These are phyloP conservation scores for Penicillium italicum DNA, from an alignment of 2,329 filamentous ascomycete species.

Conservation along the genomic window DNA sequence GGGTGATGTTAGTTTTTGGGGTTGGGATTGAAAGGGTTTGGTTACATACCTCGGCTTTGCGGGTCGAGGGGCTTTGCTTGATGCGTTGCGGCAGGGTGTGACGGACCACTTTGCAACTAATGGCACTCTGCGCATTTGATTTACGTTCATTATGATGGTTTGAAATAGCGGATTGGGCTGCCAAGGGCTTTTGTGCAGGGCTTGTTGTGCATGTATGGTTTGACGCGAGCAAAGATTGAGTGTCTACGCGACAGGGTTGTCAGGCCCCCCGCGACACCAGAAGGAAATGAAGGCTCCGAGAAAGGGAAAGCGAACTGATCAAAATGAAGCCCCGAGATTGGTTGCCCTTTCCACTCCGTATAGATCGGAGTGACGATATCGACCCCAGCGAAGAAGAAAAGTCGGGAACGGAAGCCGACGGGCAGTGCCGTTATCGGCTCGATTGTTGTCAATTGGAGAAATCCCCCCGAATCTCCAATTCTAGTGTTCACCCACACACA, in stretches of 20 bases:
- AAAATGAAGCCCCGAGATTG: neutral
- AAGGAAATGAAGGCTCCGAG: neutral
- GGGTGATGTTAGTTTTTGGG: constrained; percentile 8
- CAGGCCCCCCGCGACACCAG: neutral
- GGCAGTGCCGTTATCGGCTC: constrained; percentile 6
- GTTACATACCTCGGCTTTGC: constrained; percentile 21
- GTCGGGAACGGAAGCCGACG: constrained; percentile 2
- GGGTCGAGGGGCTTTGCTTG: constrained; percentile 18
- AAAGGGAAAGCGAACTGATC: neutral
- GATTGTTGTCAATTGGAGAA: neutral
- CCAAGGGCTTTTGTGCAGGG: neutral
- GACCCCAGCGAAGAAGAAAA: constrained; percentile 4
- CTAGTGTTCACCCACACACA: neutral
- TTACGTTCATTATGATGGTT: constrained; percentile 26
- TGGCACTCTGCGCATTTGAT: constrained; percentile 21
- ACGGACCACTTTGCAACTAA: constrained; percentile 19
- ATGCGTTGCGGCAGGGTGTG: constrained; percentile 13
- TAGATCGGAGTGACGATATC: neutral
- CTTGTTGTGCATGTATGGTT: neutral
- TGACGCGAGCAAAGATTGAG: neutral
- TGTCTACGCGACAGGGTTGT: constrained; percentile 3
- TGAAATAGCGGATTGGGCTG: neutral
- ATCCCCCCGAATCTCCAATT: neutral
- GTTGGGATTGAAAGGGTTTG: neutral
- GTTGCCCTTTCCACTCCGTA: neutral